Evolutionary conservation across 495 filamentous ascomycete genomes (phyloP).

Genomic region (Penicillium psychrofluorescens): DNA sequence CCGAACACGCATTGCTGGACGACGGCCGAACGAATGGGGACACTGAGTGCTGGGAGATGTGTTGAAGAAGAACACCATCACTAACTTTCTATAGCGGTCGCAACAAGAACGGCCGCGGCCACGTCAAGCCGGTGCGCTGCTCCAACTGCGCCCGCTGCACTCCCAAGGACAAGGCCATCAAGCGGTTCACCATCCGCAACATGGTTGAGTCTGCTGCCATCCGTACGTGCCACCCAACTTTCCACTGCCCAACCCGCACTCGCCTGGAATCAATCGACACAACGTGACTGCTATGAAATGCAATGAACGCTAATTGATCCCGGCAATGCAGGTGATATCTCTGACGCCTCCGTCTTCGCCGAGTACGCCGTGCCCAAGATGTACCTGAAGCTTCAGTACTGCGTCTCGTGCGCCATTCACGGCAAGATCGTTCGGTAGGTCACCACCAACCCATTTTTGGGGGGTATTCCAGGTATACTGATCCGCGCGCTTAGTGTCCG

Average conservation of each 20-base stretch:
- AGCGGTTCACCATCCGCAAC: conserved; percentile 99
- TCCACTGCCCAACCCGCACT: conserved; percentile 3
- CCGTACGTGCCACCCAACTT: conserved; percentile 60
- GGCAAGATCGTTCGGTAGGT: conserved; percentile 99
- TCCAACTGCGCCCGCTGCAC: conserved; percentile 99
- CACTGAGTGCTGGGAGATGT: neutral
- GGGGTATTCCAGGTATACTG: conserved; percentile 18
- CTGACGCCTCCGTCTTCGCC: conserved; percentile 95
- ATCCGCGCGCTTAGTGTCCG: conserved; percentile 65
- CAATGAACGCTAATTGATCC: neutral
- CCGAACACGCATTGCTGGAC: conserved; percentile 16
- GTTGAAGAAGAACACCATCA: conserved; percentile 5
- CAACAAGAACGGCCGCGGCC: conserved; percentile 99
- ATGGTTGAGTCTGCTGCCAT: conserved; percentile 99
- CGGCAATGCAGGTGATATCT: conserved; percentile 83
- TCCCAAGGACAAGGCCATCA: conserved; percentile 99
- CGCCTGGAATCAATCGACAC: conserved; percentile 1
- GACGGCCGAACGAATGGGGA: conserved; percentile 9
- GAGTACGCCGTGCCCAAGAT: conserved; percentile 99
- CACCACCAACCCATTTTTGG: neutral
- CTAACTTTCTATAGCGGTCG: conserved; percentile 61
- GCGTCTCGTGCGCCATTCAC: conserved; percentile 99
- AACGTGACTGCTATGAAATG: no score
- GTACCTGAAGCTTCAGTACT: conserved; percentile 99
- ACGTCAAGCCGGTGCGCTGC: conserved; percentile 99